phyloP scores from a whole-genome alignment of 2,329 filamentous ascomycete species.

The Aspergillus glaucus region DNA sequence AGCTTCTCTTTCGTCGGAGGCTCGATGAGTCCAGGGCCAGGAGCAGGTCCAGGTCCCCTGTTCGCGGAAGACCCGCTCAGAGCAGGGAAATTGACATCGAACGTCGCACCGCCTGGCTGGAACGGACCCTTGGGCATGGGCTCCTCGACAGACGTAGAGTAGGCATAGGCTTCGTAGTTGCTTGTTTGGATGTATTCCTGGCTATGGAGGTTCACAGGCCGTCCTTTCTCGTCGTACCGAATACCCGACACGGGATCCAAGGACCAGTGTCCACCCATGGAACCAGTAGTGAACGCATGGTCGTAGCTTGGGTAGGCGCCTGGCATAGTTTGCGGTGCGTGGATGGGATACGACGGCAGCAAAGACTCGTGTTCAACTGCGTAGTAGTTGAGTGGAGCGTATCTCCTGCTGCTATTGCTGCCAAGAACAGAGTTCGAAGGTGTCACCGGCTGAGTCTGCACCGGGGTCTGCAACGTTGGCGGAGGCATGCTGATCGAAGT shows the following conservation, averaged over 20 bases:
- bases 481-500: not conserved
- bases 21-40: not conserved
- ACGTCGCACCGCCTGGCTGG: constrained; percentile 8
- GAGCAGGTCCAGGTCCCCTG: not conserved
- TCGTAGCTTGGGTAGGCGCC: not conserved
- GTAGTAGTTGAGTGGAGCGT: not conserved
- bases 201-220: too few species aligned
- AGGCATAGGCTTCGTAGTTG: too few species aligned
- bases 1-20: not conserved
- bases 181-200: too few species aligned
- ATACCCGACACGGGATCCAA: too few species aligned
- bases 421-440: not conserved
- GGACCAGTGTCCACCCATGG: too few species aligned
- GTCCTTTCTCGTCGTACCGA: too few species aligned
- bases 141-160: not conserved
- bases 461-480: not conserved
- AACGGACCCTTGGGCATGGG: constrained; percentile 7
- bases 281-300: not conserved
- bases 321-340: not conserved
- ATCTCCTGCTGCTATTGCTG: not conserved
- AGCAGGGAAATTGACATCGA: constrained; percentile 17
- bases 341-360: not conserved
- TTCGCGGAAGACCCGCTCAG: not conserved
- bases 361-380: not conserved
- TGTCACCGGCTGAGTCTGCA: not conserved